Evolutionary conservation across 345 rosid genomes (phyloP), one percentile per base, ranked within the genome.

Genomic region (Clausena lansium): DNA sequence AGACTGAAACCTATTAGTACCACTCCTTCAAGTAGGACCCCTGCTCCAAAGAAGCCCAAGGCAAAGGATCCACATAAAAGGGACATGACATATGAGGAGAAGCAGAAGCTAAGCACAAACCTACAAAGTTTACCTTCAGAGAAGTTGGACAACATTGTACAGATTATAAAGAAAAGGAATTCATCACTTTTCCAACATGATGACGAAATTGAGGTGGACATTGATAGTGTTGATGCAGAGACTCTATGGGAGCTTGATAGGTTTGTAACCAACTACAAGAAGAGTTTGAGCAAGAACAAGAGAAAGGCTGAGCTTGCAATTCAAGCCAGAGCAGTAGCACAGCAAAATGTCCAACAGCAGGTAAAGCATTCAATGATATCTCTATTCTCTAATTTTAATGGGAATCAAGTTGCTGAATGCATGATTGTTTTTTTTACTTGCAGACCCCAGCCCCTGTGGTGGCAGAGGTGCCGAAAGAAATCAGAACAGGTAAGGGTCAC

Each of bases 161-260:
- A 94, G 83, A 96, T 96, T 33, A 95, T 94, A 79, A 94, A 88
- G 87, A 96, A 89, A 85, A 92, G 99, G 83, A 96, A 90, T 84
- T 86, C 99, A 1, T 82, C 94, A 27, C 89, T 96, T 60, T 87
- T 83, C 73, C 93, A 90, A 78, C 91, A 87, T 47, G 99, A 94
- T 71, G 98, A 90, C 79, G 99, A 96, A 83, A 94, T 96, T 81
- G 99, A 96, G 84, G 98, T 95, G 55, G 99, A 95, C 82, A 95
- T 95, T 77, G 99, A 95, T 83, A 90, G 89, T 83, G 98, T 96
- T 85, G 99, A 96, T 83, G 87, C 93, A 0, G 99, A 96, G 89
- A 96, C 99, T 73, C 91, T 96, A 33, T 96, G 99, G 99, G 99
- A 96, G 87, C 90, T 96, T 58, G 99, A 96, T 81, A 91, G 99